phyloP scores from a whole-genome alignment of 192 early-diverging fungal species.

The Chytriomyces hyalinus region DNA sequence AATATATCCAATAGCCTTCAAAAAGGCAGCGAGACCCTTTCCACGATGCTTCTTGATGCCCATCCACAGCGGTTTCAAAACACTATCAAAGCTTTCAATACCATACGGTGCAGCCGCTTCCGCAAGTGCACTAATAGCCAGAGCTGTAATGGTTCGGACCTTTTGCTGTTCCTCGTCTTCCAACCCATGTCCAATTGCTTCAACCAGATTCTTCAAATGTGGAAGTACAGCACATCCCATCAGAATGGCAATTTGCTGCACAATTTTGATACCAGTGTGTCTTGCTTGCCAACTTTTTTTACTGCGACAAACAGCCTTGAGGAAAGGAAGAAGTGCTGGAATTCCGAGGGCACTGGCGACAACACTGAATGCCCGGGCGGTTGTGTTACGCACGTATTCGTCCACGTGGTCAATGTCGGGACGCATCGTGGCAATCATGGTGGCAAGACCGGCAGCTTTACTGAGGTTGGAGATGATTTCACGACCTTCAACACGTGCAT shows the following conservation, averaged over 20 bases:
- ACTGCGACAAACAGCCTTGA: conserved; percentile 92
- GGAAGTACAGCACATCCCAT: conserved; percentile 94
- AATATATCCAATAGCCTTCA: conserved; percentile 98
- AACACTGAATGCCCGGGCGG: conserved; percentile 95
- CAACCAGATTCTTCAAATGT: conserved; percentile 90
- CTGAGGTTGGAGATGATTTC: conserved; percentile 97
- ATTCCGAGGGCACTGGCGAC: conserved; percentile 96
- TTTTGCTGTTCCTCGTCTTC: conserved; percentile 94
- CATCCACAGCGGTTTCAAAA: conserved; percentile 87
- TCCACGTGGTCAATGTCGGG: conserved; percentile 98
- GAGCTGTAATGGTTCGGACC: conserved; percentile 91
- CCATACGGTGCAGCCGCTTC: conserved; percentile 98
- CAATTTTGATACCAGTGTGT: conserved; percentile 97
- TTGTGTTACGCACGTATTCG: conserved; percentile 98
- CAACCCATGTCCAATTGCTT: conserved; percentile 86
- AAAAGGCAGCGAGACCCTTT: conserved; percentile 93
- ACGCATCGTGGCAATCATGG: conserved; percentile 99
- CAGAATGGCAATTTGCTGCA: conserved; percentile 95
- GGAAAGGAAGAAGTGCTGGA: conserved; percentile 90
- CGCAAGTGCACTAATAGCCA: conserved; percentile 93
- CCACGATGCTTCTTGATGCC: conserved; percentile 96
- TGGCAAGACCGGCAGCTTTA: conserved; percentile 95
- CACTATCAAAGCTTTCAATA: conserved; percentile 94
- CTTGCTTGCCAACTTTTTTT: conserved; percentile 98
- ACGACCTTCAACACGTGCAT: conserved; percentile 93